Percentiles rank a stretch among this genome's conserved stretches.
Evolutionary conservation across 1,139 yeast species (phyloP).

Genomic region (Magnusiomyces clavatus): DNA sequence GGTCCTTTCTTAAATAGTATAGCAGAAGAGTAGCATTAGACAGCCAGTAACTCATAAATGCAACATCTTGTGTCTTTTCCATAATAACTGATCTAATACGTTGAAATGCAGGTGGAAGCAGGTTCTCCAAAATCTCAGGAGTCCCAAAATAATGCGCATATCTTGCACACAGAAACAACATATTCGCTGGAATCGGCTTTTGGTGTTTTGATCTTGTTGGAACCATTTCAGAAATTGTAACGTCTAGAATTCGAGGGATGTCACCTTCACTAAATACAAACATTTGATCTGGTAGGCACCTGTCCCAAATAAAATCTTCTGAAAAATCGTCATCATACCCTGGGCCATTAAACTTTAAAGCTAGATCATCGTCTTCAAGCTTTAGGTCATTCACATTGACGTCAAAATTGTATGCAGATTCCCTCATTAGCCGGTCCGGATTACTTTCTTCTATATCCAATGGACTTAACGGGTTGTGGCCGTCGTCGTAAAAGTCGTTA

Average conservation of each 20-base stretch:
- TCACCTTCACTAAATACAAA: conserved; percentile 34
- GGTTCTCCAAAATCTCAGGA: conserved; percentile 29
- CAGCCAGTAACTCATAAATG: conserved; percentile 37
- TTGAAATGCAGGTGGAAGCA: conserved; percentile 30
- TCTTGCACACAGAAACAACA: conserved; percentile 35
- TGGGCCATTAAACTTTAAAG: conserved; percentile 1
- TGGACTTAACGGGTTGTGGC: conserved; percentile 17
- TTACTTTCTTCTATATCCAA: conserved; percentile 24
- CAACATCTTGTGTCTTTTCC: conserved; percentile 33
- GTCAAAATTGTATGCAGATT: conserved; percentile 29
- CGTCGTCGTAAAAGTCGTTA: conserved; percentile 30
- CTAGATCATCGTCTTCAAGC: conserved; percentile 19
- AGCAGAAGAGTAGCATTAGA: conserved; percentile 34
- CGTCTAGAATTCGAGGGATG: conserved; percentile 33
- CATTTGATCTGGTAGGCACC: conserved; percentile 35
- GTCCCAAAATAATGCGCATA: conserved; percentile 36
- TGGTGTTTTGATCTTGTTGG: conserved; percentile 35
- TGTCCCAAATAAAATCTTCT: conserved; percentile 33
- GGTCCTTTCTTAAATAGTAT: conserved; percentile 36
- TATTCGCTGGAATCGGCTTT: conserved; percentile 38
- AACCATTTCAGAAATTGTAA: conserved; percentile 31
- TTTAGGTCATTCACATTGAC: conserved; percentile 27
- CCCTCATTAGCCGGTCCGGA: conserved; percentile 25
- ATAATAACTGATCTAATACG: conserved; percentile 31
- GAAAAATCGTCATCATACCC: conserved; percentile 13